These are phyloP conservation scores for Botrytis sinoallii DNA, from an alignment of 2,329 filamentous ascomycete genomes.

Conservation along the genomic window DNA sequence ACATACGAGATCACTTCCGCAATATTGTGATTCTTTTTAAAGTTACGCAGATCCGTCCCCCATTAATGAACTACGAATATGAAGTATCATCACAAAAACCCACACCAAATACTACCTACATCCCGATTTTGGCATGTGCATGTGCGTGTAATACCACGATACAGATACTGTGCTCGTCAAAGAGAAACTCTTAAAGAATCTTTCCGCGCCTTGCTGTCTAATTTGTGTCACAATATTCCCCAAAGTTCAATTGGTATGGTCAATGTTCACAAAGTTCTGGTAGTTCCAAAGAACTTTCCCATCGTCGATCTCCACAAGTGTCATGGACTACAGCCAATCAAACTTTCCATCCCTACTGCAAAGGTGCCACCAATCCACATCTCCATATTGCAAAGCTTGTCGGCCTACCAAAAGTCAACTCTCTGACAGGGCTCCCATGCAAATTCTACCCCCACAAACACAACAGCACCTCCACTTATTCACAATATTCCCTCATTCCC, in stretches of 20 bases:
- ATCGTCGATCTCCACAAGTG: slow-evolving; percentile 8
- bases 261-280: not conserved
- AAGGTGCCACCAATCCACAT: not conserved
- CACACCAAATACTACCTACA: not conserved
- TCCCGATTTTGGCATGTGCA: not conserved
- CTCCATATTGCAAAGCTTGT: not conserved
- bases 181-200: not conserved
- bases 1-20: not conserved
- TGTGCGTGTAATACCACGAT: not conserved
- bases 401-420: not conserved
- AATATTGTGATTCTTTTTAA: not conserved
- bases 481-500: not conserved
- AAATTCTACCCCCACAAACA: not conserved
- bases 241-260: not conserved
- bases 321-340: slow-evolving; percentile 7
- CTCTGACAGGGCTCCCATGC: not conserved
- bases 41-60: not conserved
- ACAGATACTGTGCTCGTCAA: not conserved
- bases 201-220: not conserved
- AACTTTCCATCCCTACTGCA: not conserved
- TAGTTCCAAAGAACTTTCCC: not conserved
- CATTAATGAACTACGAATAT: not conserved
- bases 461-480: not conserved
- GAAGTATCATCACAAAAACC: not conserved
- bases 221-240: not conserved